A percentile compares a stretch with the other conserved stretches of the same genome.
Evolutionary conservation across 768 basidiomycete genomes (phyloP).

Genomic region (Agaricus blazei): DNA sequence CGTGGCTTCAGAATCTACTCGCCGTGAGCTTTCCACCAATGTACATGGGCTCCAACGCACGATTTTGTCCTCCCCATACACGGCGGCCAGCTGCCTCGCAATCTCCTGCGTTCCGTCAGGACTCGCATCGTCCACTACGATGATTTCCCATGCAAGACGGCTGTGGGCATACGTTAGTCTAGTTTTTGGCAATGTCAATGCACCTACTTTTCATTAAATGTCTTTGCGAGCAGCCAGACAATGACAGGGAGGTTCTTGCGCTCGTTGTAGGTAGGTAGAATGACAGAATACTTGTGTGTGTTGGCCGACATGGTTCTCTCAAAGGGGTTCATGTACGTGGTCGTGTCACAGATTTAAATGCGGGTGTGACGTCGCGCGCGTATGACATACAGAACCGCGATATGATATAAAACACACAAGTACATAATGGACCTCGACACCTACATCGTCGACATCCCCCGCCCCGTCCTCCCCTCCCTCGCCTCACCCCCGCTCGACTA

Average conservation of each 20-base stretch:
- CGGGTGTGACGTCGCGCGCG: slow-evolving; percentile 7
- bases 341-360: too few species aligned
- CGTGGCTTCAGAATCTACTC: slow-evolving; percentile 70
- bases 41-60: slow-evolving; percentile 28
- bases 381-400: too few species aligned
- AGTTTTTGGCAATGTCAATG: slow-evolving; percentile 11
- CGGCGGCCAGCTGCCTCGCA: slow-evolving; percentile 67
- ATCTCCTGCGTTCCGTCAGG: slow-evolving; percentile 92
- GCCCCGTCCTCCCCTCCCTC: slow-evolving; percentile 9
- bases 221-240: slow-evolving; percentile 76
- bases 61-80: slow-evolving; percentile 84
- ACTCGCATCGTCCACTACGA: slow-evolving; percentile 89
- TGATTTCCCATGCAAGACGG: slow-evolving; percentile 78
- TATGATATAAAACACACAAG: too few species aligned
- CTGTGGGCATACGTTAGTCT: slow-evolving; percentile 28
- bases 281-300: slow-evolving; percentile 85
- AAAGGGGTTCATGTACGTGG: slow-evolving; percentile 56
- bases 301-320: slow-evolving; percentile 47
- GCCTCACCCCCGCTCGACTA: slow-evolving; percentile 28
- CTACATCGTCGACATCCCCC: slow-evolving; percentile 8
- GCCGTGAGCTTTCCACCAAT: background rate
- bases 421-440: slow-evolving; percentile 1
- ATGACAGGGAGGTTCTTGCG: slow-evolving; percentile 89
- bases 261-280: slow-evolving; percentile 92
- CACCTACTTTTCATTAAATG: slow-evolving; percentile 72